Conservation (phyloP, 2,329 filamentous ascomycete genomes). For the Hansfordia pulvinata region DNA sequence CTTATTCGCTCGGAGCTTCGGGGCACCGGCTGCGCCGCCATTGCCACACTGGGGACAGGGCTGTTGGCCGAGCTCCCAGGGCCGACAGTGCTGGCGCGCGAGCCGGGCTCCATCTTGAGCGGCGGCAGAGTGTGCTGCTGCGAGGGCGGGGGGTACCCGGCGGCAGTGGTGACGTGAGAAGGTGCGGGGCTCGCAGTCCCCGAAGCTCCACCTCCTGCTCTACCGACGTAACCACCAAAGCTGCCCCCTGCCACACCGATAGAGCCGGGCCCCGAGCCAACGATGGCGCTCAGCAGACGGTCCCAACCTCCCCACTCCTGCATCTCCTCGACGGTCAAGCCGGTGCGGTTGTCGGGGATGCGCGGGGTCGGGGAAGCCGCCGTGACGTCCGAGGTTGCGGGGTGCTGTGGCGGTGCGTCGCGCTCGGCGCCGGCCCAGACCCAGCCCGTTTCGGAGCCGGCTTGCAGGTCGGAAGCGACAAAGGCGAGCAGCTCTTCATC, state of each 20-base stretch:
- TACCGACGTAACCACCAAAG: too few relatives aligned
- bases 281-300: slow-evolving; percentile 52
- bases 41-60: slow-evolving; percentile 18
- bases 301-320: slow-evolving; percentile 74
- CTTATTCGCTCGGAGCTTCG: slow-evolving; percentile 29
- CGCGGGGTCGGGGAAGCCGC: slow-evolving; percentile 11
- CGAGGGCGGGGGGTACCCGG: too few relatives aligned
- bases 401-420: too few relatives aligned
- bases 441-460: slow-evolving; percentile 66
- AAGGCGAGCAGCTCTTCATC: slow-evolving; percentile 88
- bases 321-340: slow-evolving; percentile 40
- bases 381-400: too few relatives aligned
- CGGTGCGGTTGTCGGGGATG: slow-evolving; percentile 32
- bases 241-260: too few relatives aligned
- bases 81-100: slow-evolving; percentile 8
- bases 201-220: slow-evolving; percentile 36
- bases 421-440: slow-evolving; percentile 58
- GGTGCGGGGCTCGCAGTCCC: slow-evolving; percentile 12
- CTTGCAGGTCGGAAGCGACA: slow-evolving; percentile 75
- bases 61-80: slow-evolving; percentile 9
- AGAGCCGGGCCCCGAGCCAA: too few relatives aligned
- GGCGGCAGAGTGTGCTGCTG: slow-evolving; percentile 15
- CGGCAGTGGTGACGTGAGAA: slow-evolving; percentile 11
- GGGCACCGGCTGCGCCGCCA: slow-evolving; percentile 14
- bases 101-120: slow-evolving; percentile 17